Conservation (phyloP, 306 rosid species). For the Rosa persica region DNA sequence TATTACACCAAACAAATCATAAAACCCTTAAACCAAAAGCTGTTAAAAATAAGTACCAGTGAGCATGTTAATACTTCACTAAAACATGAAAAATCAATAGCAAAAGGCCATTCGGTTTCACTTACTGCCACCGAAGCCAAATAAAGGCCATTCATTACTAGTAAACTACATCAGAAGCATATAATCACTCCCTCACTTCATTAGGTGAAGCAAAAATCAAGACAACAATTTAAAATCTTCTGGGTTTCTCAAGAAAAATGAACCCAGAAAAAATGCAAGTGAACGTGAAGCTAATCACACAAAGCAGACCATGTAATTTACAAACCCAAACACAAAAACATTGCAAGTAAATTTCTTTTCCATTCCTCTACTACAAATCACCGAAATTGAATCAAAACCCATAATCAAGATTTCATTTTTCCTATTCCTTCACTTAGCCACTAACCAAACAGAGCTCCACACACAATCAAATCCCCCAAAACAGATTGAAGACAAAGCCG, state of each 20-base stretch:
- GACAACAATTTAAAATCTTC: not conserved
- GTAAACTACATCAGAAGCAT: not conserved
- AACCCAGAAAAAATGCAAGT: not conserved
- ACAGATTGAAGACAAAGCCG: not conserved
- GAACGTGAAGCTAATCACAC: not conserved
- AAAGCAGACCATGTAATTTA: not conserved
- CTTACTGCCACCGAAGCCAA: not conserved
- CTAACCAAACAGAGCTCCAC: too few species aligned
- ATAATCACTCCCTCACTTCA: not conserved
- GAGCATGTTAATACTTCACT: not conserved
- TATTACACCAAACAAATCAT: not conserved
- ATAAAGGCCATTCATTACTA: not conserved
- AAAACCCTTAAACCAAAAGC: not conserved
- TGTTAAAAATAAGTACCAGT: not conserved
- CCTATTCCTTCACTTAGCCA: not conserved
- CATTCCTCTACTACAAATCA: not conserved
- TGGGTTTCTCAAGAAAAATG: not conserved
- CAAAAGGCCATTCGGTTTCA: not conserved
- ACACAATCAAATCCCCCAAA: not conserved
- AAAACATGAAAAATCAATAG: not conserved
- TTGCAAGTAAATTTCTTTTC: too few species aligned
- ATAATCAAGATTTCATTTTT: constrained; percentile 14
- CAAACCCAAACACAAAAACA: too few species aligned
- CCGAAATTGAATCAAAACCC: not conserved
- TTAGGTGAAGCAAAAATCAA: not conserved